phyloP scores from a whole-genome alignment of 192 early-diverging fungal species.

The Rhizoclosmatium globosum region DNA sequence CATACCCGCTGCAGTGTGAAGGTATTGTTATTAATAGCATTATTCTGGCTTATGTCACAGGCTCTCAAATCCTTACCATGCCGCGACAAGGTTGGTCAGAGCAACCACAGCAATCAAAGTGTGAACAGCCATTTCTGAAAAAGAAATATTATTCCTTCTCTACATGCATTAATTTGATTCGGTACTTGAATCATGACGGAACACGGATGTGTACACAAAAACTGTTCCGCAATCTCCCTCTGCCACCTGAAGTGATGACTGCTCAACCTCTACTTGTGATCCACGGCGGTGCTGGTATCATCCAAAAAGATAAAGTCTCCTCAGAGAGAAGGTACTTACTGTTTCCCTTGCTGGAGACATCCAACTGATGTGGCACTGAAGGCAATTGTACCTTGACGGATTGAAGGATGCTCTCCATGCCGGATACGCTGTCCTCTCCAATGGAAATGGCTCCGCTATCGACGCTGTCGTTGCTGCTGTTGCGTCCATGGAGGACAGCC shows the following conservation, averaged over 20 bases:
- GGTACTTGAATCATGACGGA: too few species aligned
- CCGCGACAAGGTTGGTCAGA: too few species aligned
- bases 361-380: background rate
- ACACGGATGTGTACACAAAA: too few species aligned
- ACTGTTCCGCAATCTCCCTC: too few species aligned
- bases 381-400: conserved; percentile 37
- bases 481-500: conserved; percentile 44
- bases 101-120: too few species aligned
- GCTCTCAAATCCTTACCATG: too few species aligned
- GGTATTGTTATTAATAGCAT: too few species aligned
- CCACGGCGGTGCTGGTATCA: conserved; percentile 52
- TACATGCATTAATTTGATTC: too few species aligned
- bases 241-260: background rate
- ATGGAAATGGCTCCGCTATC: conserved; percentile 36
- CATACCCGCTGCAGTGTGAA: too few species aligned
- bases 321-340: conserved; percentile 15
- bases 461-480: conserved; percentile 47
- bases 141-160: too few species aligned
- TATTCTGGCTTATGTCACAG: too few species aligned
- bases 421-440: conserved; percentile 40
- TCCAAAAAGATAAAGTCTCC: conserved; percentile 36
- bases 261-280: conserved; percentile 29
- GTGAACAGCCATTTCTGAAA: too few species aligned
- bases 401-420: conserved; percentile 45
- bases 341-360: background rate